Percentiles rank a stretch among this genome's conserved stretches.
Conservation (phyloP, 2,329 filamentous ascomycete species). For the Elsinoe perseae region DNA sequence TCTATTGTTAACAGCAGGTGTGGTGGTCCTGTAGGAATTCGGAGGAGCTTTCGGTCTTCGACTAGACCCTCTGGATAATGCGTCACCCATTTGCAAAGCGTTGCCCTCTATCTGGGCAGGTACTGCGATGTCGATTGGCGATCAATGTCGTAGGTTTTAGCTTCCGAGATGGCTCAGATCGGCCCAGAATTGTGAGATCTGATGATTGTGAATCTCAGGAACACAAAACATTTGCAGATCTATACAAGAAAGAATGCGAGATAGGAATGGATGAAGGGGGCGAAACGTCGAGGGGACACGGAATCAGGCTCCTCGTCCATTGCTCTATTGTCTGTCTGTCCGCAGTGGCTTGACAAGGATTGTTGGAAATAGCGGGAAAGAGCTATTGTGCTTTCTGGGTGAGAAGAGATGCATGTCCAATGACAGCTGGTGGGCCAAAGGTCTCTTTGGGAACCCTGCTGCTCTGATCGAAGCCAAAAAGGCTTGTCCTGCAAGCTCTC, state of each 20-base stretch:
- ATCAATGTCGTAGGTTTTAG: slow-evolving; percentile 16
- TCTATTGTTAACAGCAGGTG: background rate
- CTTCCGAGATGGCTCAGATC: slow-evolving; percentile 13
- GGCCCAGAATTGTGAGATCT: slow-evolving; percentile 7
- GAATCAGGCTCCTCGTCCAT: background rate
- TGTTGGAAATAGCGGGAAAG: background rate
- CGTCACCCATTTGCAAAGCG: slow-evolving; percentile 5
- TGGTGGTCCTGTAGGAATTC: background rate
- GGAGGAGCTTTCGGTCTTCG: slow-evolving; percentile 1
- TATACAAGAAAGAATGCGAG: background rate
- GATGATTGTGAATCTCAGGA: slow-evolving; percentile 1
- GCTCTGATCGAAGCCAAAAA: background rate
- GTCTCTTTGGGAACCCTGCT: background rate
- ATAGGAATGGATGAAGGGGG: background rate
- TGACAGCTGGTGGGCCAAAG: background rate
- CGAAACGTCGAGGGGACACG: background rate
- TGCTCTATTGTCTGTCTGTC: slow-evolving; percentile 1
- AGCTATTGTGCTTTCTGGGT: background rate
- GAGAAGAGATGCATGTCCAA: background rate
- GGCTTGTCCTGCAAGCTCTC: background rate
- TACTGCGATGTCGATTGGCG: slow-evolving; percentile 10
- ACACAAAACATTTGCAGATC: slow-evolving; percentile 1
- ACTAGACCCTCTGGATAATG: slow-evolving; percentile 4
- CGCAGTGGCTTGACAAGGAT: slow-evolving; percentile 13
- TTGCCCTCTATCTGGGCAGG: background rate